Base-by-base conservation (phyloP, 1,284 basidiomycete species). In the Austropuccinia psidii region DNA sequence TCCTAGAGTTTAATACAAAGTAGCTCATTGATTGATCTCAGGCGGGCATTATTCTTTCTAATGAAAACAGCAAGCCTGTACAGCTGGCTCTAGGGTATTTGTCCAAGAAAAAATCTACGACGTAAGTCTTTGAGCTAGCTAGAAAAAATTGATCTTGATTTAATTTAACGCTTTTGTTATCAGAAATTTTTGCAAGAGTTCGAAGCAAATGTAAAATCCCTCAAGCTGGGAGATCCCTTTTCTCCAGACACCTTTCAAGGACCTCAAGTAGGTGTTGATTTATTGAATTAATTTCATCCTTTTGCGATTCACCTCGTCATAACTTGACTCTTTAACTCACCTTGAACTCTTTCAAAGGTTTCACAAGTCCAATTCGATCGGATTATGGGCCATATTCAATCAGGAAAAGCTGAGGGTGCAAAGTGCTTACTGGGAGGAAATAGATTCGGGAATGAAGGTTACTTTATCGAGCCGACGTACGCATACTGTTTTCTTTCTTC, bases 381-480 rank as follows among this genome's bases (percentile, higher is more conserved):
- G 76, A 89, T 94, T 82, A 90, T 93, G 89, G 84, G 83, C 60
- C 93, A 91, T 85, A 93, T 98, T 82, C 82, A 92, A 75, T 86
- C 87, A 19, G 94, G 93, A 31, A 91, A 89, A 83, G 78, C 86
- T 61, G 85, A 89, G 65, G 93, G 93, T 73, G 93, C 93, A n/a
- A 93, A 82, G 19, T 84, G 93, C 33, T 85, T 88, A 80, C 77
- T 84, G 45, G 93, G 93, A 55, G 93, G 94, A 52, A 85, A 86
- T 75, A 86, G 89, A 55, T 82, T 87, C 79, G 90, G 91, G 64
- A 82, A 82, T 9, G 86, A 90, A 79, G 84, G 84, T 49, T 85
- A 82, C 82, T 86, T 83, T 77, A 83, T 84, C 74, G 77, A 83
- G 79, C 82, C 78, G 27, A 79, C 78, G 49, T 57, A 31, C 35